Conservation (phyloP, 2,329 filamentous ascomycete genomes). For the Colletotrichum musae region DNA sequence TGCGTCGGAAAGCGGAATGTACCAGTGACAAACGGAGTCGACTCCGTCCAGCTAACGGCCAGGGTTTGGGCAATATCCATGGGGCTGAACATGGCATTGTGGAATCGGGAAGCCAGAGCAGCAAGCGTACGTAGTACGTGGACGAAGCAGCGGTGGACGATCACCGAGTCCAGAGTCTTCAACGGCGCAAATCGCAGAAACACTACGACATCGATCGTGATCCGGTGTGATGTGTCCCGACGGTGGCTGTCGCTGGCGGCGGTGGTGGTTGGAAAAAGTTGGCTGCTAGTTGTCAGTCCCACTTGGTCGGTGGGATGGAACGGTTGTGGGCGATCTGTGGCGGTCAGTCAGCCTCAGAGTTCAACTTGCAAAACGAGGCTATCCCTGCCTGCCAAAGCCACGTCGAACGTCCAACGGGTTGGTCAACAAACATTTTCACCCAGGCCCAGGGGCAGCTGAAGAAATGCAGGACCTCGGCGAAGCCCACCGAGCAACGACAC, state of each 20-base stretch:
- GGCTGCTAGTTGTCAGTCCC: constrained; percentile 36
- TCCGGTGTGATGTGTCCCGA: neutral
- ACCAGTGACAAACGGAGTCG: constrained; percentile 17
- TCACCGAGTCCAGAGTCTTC: constrained; percentile 3
- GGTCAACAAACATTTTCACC: constrained; percentile 34
- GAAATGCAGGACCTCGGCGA: constrained; percentile 28
- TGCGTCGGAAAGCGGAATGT: constrained; percentile 5
- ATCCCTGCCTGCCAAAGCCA: constrained; percentile 43
- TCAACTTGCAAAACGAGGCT: constrained; percentile 36
- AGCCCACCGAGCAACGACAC: neutral
- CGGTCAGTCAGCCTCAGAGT: constrained; percentile 43
- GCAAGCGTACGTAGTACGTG: constrained; percentile 15
- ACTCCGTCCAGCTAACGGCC: constrained; percentile 9
- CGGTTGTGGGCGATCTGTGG: constrained; percentile 39
- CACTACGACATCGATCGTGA: constrained; percentile 24
- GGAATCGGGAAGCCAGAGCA: constrained; percentile 8
- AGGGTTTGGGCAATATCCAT: neutral
- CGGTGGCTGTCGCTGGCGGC: neutral
- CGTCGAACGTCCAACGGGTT: constrained; percentile 30
- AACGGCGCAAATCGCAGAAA: constrained; percentile 19
- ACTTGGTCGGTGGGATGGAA: constrained; percentile 28
- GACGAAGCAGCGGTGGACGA: constrained; percentile 16
- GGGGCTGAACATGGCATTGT: constrained; percentile 16
- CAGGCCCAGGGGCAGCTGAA: constrained; percentile 32
- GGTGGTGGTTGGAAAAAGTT: constrained; percentile 30